These are phyloP conservation scores for Psophocarpus tetragonolobus DNA, from an alignment of 306 rosid species.

Conservation along the genomic window DNA sequence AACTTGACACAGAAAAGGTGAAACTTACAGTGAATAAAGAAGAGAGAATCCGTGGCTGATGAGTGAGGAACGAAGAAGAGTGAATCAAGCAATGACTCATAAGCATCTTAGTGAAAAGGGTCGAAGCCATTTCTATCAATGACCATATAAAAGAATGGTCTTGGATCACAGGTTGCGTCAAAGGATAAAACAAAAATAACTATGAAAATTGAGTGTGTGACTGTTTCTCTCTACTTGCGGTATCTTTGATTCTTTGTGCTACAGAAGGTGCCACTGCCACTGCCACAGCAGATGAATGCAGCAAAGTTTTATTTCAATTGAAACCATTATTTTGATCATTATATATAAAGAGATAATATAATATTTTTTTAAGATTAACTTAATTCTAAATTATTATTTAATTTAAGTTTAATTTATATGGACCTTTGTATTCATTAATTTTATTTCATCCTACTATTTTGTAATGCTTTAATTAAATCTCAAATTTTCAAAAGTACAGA, in stretches of 20 bases:
- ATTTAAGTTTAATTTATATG: too few species aligned
- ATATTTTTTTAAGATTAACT: too few species aligned
- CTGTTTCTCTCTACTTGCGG: not conserved
- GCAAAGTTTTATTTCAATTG: not conserved
- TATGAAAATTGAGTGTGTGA: not conserved
- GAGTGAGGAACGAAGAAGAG: conserved; percentile 41
- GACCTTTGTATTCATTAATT: too few species aligned
- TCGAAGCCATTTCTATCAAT: conserved; percentile 51
- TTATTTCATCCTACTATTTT: too few species aligned
- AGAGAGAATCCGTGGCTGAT: conserved; percentile 52
- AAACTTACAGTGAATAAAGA: conserved; percentile 59
- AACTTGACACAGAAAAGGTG: not conserved
- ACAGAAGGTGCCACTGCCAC: not conserved
- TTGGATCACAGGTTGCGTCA: not conserved
- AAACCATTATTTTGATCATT: too few species aligned
- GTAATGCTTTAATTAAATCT: too few species aligned
- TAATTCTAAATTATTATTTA: too few species aligned
- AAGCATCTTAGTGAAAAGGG: conserved; percentile 59
- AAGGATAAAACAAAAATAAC: not conserved
- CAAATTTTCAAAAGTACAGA: too few species aligned
- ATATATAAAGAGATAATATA: too few species aligned
- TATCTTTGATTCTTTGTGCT: not conserved
- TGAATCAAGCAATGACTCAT: conserved; percentile 57
- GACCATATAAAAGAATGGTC: conserved; percentile 20
- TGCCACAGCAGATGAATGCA: not conserved